Evolutionary conservation across 202 grass and related monocot genomes (phyloP).

Genomic region (Digitaria exilis): DNA sequence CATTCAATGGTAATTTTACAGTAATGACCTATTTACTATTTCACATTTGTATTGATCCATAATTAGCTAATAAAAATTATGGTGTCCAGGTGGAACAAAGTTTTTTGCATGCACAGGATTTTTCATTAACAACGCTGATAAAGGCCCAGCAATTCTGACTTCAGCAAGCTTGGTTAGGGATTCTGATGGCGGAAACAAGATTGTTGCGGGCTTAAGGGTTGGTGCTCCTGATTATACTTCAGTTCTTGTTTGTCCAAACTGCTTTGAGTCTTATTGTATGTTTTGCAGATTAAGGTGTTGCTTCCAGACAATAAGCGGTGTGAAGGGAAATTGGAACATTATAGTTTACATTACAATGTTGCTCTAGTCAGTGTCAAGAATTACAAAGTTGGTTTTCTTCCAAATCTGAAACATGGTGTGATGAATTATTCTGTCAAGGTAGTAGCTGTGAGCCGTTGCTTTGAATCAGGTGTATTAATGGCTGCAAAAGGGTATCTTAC

Average conservation of each 20-base stretch:
- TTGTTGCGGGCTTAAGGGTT: conserved; percentile 32
- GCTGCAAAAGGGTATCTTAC: no score
- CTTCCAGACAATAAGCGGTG: no score
- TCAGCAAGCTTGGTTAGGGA: conserved; percentile 31
- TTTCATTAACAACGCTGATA: conserved; percentile 16
- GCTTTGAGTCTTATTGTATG: neutral
- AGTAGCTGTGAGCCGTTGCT: no score
- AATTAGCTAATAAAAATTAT: neutral
- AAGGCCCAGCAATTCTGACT: conserved; percentile 11
- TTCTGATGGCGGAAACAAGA: neutral
- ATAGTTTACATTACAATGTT: neutral
- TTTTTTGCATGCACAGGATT: conserved; percentile 12
- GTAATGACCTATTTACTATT: neutral
- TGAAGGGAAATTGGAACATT: no score
- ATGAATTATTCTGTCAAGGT: neutral
- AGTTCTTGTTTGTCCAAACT: neutral
- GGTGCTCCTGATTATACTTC: conserved; percentile 3
- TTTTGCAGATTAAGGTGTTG: conserved; percentile 37
- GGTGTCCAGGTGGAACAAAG: neutral
- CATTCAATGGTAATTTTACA: conserved; percentile 21
- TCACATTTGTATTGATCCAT: neutral
- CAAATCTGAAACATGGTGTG: neutral
- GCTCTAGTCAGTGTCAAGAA: neutral
- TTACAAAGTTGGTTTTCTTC: neutral
- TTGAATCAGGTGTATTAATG: no score